Percentiles rank a stretch among this genome's conserved stretches.
Evolutionary conservation across 805 yeast genomes (phyloP).

Genomic region (Pichia ethanolica): DNA sequence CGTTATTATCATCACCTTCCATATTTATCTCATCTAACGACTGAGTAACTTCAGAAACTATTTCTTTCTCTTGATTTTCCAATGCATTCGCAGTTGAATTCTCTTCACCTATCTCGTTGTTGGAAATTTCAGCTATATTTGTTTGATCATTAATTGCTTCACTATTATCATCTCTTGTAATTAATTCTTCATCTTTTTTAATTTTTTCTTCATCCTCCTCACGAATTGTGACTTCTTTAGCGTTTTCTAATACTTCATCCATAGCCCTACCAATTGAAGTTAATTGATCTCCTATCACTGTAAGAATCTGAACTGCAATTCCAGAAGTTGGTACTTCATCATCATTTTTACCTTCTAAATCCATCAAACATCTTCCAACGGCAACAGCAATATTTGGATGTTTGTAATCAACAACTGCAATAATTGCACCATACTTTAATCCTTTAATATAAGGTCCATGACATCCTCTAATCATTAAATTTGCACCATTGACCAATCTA

Average conservation of each 20-base stretch:
- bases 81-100: background rate
- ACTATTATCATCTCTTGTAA: background rate
- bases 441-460: conserved; percentile 49
- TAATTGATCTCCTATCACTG: conserved; percentile 60
- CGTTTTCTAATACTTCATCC: conserved; percentile 5
- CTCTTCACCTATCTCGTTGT: too few relatives aligned
- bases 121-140: too few relatives aligned
- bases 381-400: conserved; percentile 62
- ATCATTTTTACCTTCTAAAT: conserved; percentile 36
- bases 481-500: conserved; percentile 70
- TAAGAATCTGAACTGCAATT: conserved; percentile 69
- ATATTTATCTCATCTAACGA: background rate
- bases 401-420: conserved; percentile 59
- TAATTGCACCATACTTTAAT: conserved; percentile 47
- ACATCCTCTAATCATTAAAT: conserved; percentile 71
- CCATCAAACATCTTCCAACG: conserved; percentile 53
- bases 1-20: background rate
- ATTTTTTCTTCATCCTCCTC: background rate
- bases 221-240: background rate
- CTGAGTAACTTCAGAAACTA: background rate
- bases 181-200: background rate
- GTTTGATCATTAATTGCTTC: too few relatives aligned
- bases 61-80: background rate
- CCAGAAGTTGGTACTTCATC: conserved; percentile 60
- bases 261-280: conserved; percentile 37